These are phyloP conservation scores for Acanthochlamys bracteata DNA, from an alignment of 106 monocot genomes.

Conservation along the genomic window DNA sequence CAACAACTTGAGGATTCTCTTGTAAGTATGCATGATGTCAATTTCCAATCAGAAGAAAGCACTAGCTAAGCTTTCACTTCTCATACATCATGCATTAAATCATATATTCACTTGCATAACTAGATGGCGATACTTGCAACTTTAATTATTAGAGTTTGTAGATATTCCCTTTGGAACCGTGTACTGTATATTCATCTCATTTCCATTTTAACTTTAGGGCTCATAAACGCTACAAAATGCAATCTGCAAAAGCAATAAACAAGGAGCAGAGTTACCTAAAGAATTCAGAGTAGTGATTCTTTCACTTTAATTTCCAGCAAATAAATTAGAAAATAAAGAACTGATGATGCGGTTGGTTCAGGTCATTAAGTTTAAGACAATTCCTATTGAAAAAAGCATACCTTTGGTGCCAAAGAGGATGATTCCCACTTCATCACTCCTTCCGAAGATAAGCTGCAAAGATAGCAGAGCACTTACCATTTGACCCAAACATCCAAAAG, in stretches of 20 bases:
- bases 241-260: background rate
- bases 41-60: too few species aligned
- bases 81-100: too few species aligned
- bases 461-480: background rate
- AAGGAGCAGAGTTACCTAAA: background rate
- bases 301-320: background rate
- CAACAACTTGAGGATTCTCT: too few species aligned
- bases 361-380: background rate
- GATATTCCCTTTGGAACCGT: too few species aligned
- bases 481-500: background rate
- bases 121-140: too few species aligned
- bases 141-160: too few species aligned
- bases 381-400: constrained; percentile 12
- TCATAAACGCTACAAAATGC: background rate
- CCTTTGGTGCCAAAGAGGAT: constrained; percentile 89
- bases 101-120: too few species aligned
- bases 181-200: too few species aligned
- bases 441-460: constrained; percentile 72
- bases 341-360: background rate
- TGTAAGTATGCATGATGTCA: too few species aligned
- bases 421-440: constrained; percentile 79
- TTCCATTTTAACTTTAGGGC: too few species aligned
- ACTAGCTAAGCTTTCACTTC: too few species aligned
- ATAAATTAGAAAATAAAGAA: background rate
- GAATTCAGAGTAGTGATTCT: background rate